Conservation (phyloP, 306 rosid species). For the Ormosia emarginata region DNA sequence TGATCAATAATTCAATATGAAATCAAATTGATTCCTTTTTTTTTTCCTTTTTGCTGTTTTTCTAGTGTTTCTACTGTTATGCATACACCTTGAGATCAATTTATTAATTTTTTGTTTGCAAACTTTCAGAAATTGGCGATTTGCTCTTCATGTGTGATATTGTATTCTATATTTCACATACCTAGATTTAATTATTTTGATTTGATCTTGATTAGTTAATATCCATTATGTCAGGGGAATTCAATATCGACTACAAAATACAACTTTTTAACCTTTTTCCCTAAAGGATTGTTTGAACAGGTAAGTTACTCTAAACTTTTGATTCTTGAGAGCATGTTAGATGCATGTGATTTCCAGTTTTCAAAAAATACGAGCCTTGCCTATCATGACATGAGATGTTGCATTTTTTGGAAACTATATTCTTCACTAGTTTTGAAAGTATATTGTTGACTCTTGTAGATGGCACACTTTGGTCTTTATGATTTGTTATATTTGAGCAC, state of each 20-base stretch:
- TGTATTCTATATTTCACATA: conserved; percentile 15
- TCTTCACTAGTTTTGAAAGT: conserved; percentile 7
- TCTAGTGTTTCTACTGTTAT: background rate
- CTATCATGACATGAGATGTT: background rate
- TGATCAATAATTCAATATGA: background rate
- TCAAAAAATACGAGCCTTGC: background rate
- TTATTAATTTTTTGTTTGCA: background rate
- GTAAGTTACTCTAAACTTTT: conserved; percentile 45
- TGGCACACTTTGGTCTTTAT: background rate
- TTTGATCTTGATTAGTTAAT: conserved; percentile 22
- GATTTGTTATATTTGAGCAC: background rate
- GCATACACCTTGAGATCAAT: background rate
- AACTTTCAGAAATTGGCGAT: background rate
- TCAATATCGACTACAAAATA: conserved; percentile 91
- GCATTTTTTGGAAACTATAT: background rate
- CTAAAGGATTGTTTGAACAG: conserved; percentile 96
- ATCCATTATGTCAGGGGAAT: conserved; percentile 70
- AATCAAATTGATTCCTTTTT: background rate
- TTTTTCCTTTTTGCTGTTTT: background rate
- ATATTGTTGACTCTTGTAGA: background rate
- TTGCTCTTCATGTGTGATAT: conserved; percentile 1
- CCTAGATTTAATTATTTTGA: conserved; percentile 7
- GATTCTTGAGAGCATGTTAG: background rate
- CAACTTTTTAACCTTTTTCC: conserved; percentile 79
- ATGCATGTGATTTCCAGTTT: conserved; percentile 16